Conservation (phyloP, 2,329 filamentous ascomycete genomes). For the Clarireedia monteithiana region DNA sequence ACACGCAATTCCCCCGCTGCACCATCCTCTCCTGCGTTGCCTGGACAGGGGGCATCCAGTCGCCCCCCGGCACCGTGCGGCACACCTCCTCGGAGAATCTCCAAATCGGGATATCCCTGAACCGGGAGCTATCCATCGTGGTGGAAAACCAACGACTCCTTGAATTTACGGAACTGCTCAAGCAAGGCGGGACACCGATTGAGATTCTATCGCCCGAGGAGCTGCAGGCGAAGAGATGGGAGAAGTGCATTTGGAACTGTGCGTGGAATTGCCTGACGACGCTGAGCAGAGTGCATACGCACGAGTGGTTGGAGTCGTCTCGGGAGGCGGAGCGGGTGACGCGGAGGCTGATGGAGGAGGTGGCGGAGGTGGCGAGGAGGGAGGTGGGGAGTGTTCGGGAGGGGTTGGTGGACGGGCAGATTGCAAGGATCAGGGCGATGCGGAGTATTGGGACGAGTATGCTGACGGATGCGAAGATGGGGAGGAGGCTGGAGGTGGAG, state of each 20-base stretch:
- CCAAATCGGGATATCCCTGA: constrained; percentile 45
- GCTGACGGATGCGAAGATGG: constrained; percentile 49
- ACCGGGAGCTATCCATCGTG: constrained; percentile 22
- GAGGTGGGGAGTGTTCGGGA: constrained; percentile 40
- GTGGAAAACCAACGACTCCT: constrained; percentile 34
- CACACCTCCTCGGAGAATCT: constrained; percentile 46
- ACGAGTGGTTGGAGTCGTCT: constrained; percentile 41
- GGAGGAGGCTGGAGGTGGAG: constrained; percentile 51
- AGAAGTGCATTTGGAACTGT: constrained; percentile 52
- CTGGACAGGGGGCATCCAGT: constrained; percentile 46
- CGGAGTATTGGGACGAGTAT: constrained; percentile 42
- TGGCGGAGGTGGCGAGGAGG: constrained; percentile 47
- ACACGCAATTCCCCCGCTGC: constrained; percentile 37
- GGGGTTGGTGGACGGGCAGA: constrained; percentile 39
- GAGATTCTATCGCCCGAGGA: constrained; percentile 36
- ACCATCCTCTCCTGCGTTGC: constrained; percentile 48
- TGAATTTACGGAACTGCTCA: constrained; percentile 34
- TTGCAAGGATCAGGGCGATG: constrained; percentile 40
- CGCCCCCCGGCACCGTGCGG: constrained; percentile 38
- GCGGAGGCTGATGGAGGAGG: constrained; percentile 41
- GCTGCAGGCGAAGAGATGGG: constrained; percentile 49
- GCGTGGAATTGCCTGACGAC: constrained; percentile 54
- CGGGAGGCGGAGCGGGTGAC: constrained; percentile 41
- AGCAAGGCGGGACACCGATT: constrained; percentile 36
- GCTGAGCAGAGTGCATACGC: constrained; percentile 44